These are phyloP conservation scores for Fagus crenata DNA, from an alignment of 306 rosid species.

Conservation along the genomic window DNA sequence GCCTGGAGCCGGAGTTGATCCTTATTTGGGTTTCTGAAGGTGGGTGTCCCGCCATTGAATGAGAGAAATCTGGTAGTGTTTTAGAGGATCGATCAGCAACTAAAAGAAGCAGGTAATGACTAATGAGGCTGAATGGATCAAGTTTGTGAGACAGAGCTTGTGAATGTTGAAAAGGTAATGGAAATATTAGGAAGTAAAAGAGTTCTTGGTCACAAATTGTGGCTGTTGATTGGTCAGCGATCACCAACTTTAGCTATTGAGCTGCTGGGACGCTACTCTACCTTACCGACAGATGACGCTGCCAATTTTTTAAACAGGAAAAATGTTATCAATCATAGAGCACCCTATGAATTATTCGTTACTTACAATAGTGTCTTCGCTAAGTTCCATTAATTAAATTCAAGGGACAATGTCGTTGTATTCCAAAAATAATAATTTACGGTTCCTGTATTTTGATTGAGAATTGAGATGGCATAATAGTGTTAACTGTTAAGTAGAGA, in stretches of 20 bases:
- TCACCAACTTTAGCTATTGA: not conserved
- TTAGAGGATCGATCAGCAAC: too few species aligned
- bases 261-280: not conserved
- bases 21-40: constrained; percentile 43
- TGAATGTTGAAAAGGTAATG: too few species aligned
- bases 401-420: too few species aligned
- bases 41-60: constrained; percentile 46
- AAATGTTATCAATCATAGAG: not conserved
- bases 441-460: too few species aligned
- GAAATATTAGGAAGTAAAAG: not conserved
- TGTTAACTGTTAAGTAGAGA: too few species aligned
- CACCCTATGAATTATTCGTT: too few species aligned
- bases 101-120: not conserved
- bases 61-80: not conserved
- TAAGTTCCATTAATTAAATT: too few species aligned
- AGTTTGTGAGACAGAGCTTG: not conserved
- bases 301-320: not conserved
- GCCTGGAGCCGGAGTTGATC: constrained; percentile 49
- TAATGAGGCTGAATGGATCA: not conserved
- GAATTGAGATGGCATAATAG: too few species aligned
- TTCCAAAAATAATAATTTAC: too few species aligned
- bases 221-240: not conserved
- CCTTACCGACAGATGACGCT: not conserved
- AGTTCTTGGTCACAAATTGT: not conserved
- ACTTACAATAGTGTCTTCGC: too few species aligned